Conservation (phyloP, 345 rosid species). For the Aegle marmelos region DNA sequence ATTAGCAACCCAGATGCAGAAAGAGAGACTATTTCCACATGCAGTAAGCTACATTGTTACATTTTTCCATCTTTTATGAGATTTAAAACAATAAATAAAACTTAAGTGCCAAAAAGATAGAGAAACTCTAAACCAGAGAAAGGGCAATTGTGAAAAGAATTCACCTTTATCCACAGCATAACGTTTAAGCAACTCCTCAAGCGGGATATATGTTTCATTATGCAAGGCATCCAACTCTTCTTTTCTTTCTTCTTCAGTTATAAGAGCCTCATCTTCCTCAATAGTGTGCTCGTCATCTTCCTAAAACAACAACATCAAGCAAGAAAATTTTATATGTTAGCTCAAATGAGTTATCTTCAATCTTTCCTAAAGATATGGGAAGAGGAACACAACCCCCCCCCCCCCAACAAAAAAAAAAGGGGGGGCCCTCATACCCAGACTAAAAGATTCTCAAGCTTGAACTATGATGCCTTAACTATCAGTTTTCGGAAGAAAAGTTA, state of each 20-base stretch:
- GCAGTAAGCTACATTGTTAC: not conserved
- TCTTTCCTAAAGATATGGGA: not conserved
- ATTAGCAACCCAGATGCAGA: not conserved
- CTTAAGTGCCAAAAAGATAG: not conserved
- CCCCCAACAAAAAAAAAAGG: not conserved
- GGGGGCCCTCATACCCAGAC: not conserved
- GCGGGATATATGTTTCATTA: constrained; percentile 77
- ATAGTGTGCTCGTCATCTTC: constrained; percentile 96
- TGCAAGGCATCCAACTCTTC: constrained; percentile 89
- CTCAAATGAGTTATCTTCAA: not conserved
- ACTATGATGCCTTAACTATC: not conserved
- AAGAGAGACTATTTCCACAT: not conserved
- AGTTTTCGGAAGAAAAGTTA: not conserved
- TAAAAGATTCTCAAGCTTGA: not conserved
- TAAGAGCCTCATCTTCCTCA: constrained; percentile 90
- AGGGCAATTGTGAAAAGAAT: not conserved
- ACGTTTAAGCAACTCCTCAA: constrained; percentile 77
- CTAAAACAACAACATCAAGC: constrained; percentile 51
- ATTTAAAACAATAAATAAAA: not conserved
- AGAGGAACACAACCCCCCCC: not conserved
- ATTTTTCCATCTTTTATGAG: not conserved
- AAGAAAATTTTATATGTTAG: not conserved
- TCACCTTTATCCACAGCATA: constrained; percentile 58
- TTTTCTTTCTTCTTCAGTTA: constrained; percentile 80
- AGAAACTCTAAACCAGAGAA: not conserved